Evolutionary conservation across 495 filamentous ascomycete species (phyloP).

Genomic region (Penicillium bialowiezense): DNA sequence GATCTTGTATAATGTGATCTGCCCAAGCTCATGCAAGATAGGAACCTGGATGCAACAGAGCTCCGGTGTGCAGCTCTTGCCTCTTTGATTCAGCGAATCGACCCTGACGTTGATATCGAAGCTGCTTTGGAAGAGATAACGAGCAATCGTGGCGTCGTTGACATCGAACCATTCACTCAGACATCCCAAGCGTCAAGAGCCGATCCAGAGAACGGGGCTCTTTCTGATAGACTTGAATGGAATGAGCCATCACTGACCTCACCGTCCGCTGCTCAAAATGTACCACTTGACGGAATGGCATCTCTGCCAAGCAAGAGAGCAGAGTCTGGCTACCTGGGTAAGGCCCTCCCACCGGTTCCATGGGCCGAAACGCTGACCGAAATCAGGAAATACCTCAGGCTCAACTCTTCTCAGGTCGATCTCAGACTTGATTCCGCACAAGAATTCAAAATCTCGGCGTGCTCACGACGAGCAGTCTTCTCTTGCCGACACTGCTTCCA

Average conservation of each 20-base stretch:
- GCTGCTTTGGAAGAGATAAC: not conserved
- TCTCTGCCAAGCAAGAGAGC: constrained; percentile 11
- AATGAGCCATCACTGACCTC: constrained; percentile 14
- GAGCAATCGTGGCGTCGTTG: not conserved
- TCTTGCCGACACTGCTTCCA: not conserved
- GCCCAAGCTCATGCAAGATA: not conserved
- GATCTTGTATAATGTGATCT: not conserved
- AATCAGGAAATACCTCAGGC: constrained; percentile 19
- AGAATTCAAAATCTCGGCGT: not conserved
- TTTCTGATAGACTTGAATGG: constrained; percentile 19
- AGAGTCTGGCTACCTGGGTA: constrained; percentile 24
- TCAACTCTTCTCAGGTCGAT: constrained; percentile 13
- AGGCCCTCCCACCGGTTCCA: not conserved
- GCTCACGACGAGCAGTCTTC: not conserved
- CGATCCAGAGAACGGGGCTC: not conserved
- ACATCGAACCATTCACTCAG: not conserved
- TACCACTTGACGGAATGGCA: constrained; percentile 23
- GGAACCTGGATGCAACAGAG: constrained; percentile 22
- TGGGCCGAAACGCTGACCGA: not conserved
- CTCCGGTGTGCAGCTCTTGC: constrained; percentile 8
- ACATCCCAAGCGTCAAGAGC: too few species aligned
- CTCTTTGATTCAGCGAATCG: not conserved
- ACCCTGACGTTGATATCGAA: not conserved
- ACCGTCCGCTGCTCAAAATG: constrained; percentile 1
- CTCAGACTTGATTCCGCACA: constrained; percentile 12